phyloP scores from a whole-genome alignment of 108 stramenopile genomes.

The Aureococcus anophagefferens region DNA sequence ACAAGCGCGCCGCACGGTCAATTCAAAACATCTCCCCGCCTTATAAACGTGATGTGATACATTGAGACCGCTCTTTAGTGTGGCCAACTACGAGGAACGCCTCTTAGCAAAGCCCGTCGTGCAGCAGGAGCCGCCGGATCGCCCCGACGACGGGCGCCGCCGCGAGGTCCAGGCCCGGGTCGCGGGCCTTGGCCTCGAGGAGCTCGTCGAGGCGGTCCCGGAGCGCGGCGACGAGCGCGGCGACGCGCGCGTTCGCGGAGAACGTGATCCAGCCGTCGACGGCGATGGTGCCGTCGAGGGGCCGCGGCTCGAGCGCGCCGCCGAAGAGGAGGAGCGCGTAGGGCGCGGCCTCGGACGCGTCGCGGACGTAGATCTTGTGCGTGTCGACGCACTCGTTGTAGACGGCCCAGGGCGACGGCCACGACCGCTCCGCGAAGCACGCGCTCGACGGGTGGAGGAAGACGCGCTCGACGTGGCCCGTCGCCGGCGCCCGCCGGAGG shows the following conservation, averaged over 20 bases:
- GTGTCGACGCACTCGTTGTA: slow-evolving; percentile 71
- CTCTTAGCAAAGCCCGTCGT: slow-evolving; percentile 1
- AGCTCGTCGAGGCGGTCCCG: slow-evolving; percentile 28
- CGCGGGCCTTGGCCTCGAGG: slow-evolving; percentile 4
- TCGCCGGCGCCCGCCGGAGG: not conserved
- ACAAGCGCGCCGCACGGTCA: too few relatives aligned
- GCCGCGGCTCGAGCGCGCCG: slow-evolving; percentile 49
- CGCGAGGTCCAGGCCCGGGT: slow-evolving; percentile 6
- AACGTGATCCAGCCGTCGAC: slow-evolving; percentile 64
- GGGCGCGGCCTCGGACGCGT: slow-evolving; percentile 47
- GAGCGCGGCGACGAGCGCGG: slow-evolving; percentile 51
- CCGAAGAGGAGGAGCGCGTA: slow-evolving; percentile 62
- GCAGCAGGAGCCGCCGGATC: not conserved
- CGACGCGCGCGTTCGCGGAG: slow-evolving; percentile 45
- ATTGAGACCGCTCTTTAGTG: too few relatives aligned
- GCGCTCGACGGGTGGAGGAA: slow-evolving; percentile 41
- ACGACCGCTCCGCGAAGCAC: slow-evolving; percentile 28
- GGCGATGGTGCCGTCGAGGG: slow-evolving; percentile 44
- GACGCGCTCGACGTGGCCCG: slow-evolving; percentile 16
- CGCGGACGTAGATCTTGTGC: slow-evolving; percentile 56
- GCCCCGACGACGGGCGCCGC: not conserved
- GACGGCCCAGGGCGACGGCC: slow-evolving; percentile 43
- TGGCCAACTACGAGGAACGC: too few relatives aligned
- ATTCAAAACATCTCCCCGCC: too few relatives aligned
- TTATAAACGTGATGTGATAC: too few relatives aligned